Base-by-base conservation (phyloP, 1,139 yeast genomes). In the Blastobotrys arbuscula region DNA sequence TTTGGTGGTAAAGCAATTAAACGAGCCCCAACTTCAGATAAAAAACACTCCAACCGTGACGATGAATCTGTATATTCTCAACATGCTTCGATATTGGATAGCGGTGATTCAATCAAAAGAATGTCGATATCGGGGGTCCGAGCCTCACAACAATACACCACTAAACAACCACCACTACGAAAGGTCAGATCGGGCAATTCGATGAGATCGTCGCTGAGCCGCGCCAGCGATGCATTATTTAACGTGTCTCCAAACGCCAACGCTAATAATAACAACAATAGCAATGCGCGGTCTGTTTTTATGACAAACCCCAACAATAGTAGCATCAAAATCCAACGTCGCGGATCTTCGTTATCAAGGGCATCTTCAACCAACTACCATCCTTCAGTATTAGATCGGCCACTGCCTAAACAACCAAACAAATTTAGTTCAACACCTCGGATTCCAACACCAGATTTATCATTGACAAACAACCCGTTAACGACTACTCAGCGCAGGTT, bases 31-130 rank as follows among this genome's bases (percentile, higher is more conserved):
- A 13, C 9, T 10, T 33, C 36, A 9, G 16, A 33, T 33, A 21
- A 36, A 19, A n/a, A n/a, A n/a, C n/a, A n/a, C n/a, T n/a, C n/a
- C n/a, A n/a, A n/a, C n/a, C 20, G 24, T 21, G n/a, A n/a, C n/a
- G 42, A 39, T 19, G 42, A 26, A 18, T 39, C 42, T 10, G 34
- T 39, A 15, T 39, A 39, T 23, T 39, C 42, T 39, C 34, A 24
- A 31, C 42, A 24, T 3, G 42, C 34, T 6, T 7, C 20, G 4
- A 39, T 39, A 9, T 6, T 19, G 3, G 40, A 37, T 12, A 20
- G 38, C 10, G 20, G 10, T 15, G 20, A 34, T 34, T 28, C 38
- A 19, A 34, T 34, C 20, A 5, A 13, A 34, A 16, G 20, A 34
- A 18, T 18, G 40, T 13, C 26, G 3, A 15, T 18, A 20, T 37